Evolutionary conservation across 2,329 filamentous ascomycete genomes (phyloP), one percentile per base, ranked within the genome.

Genomic region (Falciphora oryzae): DNA sequence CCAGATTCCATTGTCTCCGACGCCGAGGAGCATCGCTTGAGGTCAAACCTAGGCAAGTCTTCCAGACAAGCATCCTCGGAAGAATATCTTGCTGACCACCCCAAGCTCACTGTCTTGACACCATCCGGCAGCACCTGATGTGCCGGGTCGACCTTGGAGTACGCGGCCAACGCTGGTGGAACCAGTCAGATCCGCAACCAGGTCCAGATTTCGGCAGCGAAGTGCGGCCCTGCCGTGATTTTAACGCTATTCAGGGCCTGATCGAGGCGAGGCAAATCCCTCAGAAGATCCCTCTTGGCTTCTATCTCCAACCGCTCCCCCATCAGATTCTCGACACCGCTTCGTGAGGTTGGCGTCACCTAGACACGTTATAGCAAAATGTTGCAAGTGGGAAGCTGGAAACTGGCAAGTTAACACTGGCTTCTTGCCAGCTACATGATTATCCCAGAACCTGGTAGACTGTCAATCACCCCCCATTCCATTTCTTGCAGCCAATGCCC

Each of bases 161-260:
- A 1, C 73, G 85, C 0, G 82, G 82, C 2, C 82, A 85, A 66
- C 74, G 85, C 13, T 86, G 83, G 83, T 38, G 80, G 80, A 68
- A 83, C 53, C 69, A 69, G n/a, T 67, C 73, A 5, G 72, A 73
- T 8, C 76, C 78, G 0, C 71, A 77, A 65, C 72, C 78, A 10
- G 84, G 81, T 67, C 79, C 83, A 3, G 81, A 86, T 69, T 84
- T 85, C 73, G 83, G 83, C 66, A 85, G 81, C 65, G 85, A 81
- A 28, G n/a, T 25, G 14, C 56, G 13, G 2, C 4, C 58, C n/a
- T 63, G 62, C 32, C 16, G 44, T 18, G 56, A 50, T 11, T 63
- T 63, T 22, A 6, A 31, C n/a, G 27, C 16, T 4, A 7, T 63
- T 53, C 31, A 31, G 18, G 16, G 11, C 5, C 44, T 56, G 57